Percentiles rank a stretch among this genome's conserved stretches.
Evolutionary conservation across 2,329 filamentous ascomycete species (phyloP).

Genomic region (Epichloe hybrida): DNA sequence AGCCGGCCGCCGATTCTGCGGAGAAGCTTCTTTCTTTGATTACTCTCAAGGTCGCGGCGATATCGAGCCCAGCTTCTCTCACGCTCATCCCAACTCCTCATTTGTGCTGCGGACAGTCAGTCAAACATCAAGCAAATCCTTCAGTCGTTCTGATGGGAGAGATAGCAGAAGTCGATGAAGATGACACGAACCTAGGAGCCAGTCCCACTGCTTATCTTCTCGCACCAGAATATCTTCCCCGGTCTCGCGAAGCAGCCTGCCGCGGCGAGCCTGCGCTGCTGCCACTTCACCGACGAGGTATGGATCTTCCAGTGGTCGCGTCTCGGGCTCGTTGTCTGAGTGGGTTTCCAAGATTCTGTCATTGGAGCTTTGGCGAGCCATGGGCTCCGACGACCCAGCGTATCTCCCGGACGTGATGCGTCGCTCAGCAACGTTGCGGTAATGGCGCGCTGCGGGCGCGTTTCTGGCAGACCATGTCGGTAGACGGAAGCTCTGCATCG

Average conservation of each 20-base stretch:
- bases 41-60: constrained; percentile 25
- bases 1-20: constrained; percentile 25
- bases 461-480: constrained; percentile 44
- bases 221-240: constrained; percentile 39
- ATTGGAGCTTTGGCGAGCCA: constrained; percentile 7
- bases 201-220: constrained; percentile 49
- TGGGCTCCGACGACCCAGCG: constrained; percentile 15
- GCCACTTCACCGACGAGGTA: constrained; percentile 54
- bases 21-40: constrained; percentile 24
- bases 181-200: constrained; percentile 37
- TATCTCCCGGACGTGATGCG: constrained; percentile 36
- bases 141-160: neutral
- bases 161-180: neutral
- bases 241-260: constrained; percentile 42
- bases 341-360: constrained; percentile 1
- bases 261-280: constrained; percentile 41
- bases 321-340: neutral
- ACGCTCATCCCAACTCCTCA: constrained; percentile 37
- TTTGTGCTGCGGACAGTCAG: constrained; percentile 27
- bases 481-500: constrained; percentile 40
- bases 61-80: constrained; percentile 33
- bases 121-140: neutral
- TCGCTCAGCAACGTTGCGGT: constrained; percentile 49
- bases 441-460: constrained; percentile 43
- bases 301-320: constrained; percentile 50